Conservation (phyloP, 805 yeast genomes). For the Metschnikowia aberdeeniae region DNA sequence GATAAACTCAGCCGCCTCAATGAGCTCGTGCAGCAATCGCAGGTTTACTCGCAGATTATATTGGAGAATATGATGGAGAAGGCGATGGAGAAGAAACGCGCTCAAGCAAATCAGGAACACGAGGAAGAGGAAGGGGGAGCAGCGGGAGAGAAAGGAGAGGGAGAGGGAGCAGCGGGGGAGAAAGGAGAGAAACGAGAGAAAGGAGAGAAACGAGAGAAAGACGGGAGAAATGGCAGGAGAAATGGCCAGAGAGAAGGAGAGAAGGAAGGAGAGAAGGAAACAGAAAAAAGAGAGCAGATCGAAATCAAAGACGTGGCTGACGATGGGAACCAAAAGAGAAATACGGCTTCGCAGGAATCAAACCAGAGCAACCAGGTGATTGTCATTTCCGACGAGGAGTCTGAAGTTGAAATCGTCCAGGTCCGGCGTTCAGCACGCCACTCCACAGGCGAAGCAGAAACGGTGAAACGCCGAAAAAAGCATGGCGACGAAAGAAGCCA, state of each 20-base stretch:
- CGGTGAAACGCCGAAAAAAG: neutral
- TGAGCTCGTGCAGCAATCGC: constrained; percentile 79
- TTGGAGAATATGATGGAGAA: constrained; percentile 68
- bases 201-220: too few relatives aligned
- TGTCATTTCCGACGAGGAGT: neutral
- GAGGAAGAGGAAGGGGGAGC: neutral
- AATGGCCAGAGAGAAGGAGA: too few relatives aligned
- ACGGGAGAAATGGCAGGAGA: too few relatives aligned
- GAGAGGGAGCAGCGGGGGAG: too few relatives aligned
- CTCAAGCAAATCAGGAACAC: neutral
- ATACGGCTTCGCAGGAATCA: constrained; percentile 6
- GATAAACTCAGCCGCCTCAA: constrained; percentile 63
- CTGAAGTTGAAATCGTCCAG: neutral
- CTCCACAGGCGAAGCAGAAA: neutral
- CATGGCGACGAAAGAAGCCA: neutral
- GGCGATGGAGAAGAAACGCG: constrained; percentile 25
- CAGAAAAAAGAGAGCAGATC: too few relatives aligned
- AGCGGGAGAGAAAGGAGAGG: constrained; percentile 12
- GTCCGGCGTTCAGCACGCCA: neutral
- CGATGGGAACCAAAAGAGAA: too few relatives aligned
- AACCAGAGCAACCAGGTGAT: neutral
- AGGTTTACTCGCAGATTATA: constrained; percentile 80
- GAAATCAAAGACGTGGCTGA: too few relatives aligned
- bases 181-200: too few relatives aligned
- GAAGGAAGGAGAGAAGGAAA: too few relatives aligned